Evolutionary conservation across 176 grass and related monocot genomes (phyloP), one percentile per base, ranked within the genome.

Genomic region (Rhipidocladum racemiflorum): DNA sequence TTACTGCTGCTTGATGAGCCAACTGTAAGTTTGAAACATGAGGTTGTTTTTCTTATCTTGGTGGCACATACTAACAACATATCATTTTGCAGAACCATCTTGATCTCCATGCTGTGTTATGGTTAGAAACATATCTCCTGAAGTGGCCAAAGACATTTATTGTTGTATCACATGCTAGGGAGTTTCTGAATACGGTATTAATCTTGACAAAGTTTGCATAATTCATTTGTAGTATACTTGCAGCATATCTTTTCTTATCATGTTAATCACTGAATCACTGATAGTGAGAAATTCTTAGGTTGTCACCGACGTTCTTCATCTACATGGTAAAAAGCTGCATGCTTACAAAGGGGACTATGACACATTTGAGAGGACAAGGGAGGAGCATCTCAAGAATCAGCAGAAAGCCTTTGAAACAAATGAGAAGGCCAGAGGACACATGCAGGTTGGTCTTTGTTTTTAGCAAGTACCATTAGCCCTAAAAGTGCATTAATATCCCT

Each of bases 61-160:
- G 39, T 75, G 27, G 20, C 46, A 44, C 61, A 66, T 90, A 66
- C 81, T 86, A 50, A 89, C 34, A 25, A 25, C 2, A 5, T 75
- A 65, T 75, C 36, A 35, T 18, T 85, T 90, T 60, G 51, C 1
- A 98, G 92, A 98, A 98, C 79, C 95, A 98, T 86, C 88, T 98
- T 72, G 95, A 98, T 98, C 95, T 98, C 38, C 95, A 98, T 79
- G 95, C 92, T 68, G 95, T 98, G 46, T 91, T 95, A 48, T 98
- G 95, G 95, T 81, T 95, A 79, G 95, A 98, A 70, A 29, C 84
- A 28, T 93, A 95, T 85, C 95, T 98, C n/a, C 70, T 91, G 74
- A 98, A 90, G 75, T 98, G 95, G 95, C 95, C 95, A 45, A 97
- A 94, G 88, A 94, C 95, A 70, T 93, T 97, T 67, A 94, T 97